Percentiles rank a stretch among this genome's conserved stretches.
phyloP scores from a whole-genome alignment of 2,329 filamentous ascomycete genomes.

The Ceratocystiopsis sp. region DNA sequence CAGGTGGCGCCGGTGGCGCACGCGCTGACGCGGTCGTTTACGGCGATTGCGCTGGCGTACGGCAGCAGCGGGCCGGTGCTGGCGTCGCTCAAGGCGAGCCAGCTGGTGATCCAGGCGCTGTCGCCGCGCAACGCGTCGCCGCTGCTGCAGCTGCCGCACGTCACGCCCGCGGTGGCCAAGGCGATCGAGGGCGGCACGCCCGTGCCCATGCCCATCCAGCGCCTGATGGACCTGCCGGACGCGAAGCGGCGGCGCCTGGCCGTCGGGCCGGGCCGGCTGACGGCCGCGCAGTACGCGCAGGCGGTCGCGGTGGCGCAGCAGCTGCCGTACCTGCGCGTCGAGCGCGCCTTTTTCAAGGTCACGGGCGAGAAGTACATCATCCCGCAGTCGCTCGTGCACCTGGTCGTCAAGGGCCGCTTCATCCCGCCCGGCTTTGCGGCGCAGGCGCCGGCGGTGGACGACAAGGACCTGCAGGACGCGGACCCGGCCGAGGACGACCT shows the following conservation, averaged over 20 bases:
- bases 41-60: conserved; percentile 74
- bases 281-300: conserved; percentile 57
- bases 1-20: conserved; percentile 78
- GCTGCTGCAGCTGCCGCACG: conserved; percentile 78
- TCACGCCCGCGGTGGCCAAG: conserved; percentile 49
- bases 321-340: conserved; percentile 67
- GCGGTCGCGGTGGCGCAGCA: conserved; percentile 65
- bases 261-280: conserved; percentile 54
- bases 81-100: conserved; percentile 63
- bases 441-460: conserved; percentile 56
- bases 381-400: conserved; percentile 77
- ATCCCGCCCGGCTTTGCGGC: conserved; percentile 63
- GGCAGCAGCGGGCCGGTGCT: conserved; percentile 69
- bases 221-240: conserved; percentile 75
- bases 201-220: conserved; percentile 61
- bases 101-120: conserved; percentile 80
- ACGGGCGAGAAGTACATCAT: conserved; percentile 86
- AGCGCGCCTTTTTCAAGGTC: conserved; percentile 97
- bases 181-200: conserved; percentile 61
- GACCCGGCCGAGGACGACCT: conserved; percentile 88
- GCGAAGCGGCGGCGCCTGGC: conserved; percentile 53
- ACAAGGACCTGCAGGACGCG: conserved; percentile 70
- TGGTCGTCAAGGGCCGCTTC: conserved; percentile 89
- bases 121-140: conserved; percentile 61
- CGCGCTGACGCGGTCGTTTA: conserved; percentile 70